Conservation (phyloP, 108 stramenopile species). For the Epithemia pelagica region DNA sequence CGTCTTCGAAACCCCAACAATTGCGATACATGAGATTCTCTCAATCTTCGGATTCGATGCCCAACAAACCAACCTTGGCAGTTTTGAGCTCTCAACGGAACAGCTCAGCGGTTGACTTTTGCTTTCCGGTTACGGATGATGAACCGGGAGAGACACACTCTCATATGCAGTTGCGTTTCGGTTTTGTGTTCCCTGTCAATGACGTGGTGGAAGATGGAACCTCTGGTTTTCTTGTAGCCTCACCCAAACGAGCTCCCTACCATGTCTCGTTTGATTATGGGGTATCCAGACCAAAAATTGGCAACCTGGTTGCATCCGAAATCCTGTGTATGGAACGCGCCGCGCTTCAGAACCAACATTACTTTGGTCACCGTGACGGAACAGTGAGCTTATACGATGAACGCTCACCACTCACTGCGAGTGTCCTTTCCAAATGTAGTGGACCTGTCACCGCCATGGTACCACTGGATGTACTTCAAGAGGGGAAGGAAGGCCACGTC, state of each 20-base stretch:
- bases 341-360: neutral
- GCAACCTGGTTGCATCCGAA: neutral
- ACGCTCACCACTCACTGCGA: neutral
- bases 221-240: neutral
- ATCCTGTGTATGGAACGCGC: neutral
- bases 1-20: neutral
- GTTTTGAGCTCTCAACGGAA: neutral
- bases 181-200: neutral
- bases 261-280: neutral
- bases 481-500: neutral
- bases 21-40: neutral
- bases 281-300: neutral
- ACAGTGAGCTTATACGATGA: neutral
- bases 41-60: neutral
- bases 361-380: neutral
- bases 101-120: neutral
- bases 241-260: neutral
- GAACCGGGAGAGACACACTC: neutral
- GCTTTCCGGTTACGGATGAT: neutral
- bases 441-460: neutral
- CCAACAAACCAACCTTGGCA: neutral
- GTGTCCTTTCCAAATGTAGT: neutral
- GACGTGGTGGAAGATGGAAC: neutral
- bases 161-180: neutral
- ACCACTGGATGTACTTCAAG: neutral